A percentile compares a stretch with the other conserved stretches of the same genome.
Conservation (phyloP, 2,329 filamentous ascomycete genomes). For the Fusarium chlamydosporum region DNA sequence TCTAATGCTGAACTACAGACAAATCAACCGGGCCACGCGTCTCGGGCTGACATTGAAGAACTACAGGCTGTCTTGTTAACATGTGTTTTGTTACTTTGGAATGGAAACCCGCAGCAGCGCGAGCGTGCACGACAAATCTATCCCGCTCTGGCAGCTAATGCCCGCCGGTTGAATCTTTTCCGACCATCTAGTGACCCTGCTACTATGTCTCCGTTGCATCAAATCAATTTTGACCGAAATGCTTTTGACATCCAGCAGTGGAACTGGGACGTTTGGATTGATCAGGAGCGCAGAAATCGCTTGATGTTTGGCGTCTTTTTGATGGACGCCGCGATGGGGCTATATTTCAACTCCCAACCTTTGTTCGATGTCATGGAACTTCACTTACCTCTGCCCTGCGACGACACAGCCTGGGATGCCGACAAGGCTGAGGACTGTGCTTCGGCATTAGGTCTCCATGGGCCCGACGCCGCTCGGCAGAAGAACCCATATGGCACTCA, state of each 20-base stretch:
- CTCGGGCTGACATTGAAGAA: constrained; percentile 70
- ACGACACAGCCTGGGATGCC: constrained; percentile 82
- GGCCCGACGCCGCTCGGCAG: constrained; percentile 66
- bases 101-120: constrained; percentile 76
- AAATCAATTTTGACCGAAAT: constrained; percentile 63
- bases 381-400: constrained; percentile 76
- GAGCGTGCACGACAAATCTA: constrained; percentile 73
- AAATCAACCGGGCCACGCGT: constrained; percentile 47
- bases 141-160: constrained; percentile 68
- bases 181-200: constrained; percentile 65
- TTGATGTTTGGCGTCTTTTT: constrained; percentile 76
- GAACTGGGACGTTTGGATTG: constrained; percentile 76
- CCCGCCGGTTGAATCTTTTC: constrained; percentile 70
- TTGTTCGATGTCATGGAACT: constrained; percentile 76
- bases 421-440: constrained; percentile 71
- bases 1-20: constrained; percentile 48
- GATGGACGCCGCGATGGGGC: constrained; percentile 73
- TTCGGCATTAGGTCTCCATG: constrained; percentile 74
- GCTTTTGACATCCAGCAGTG: constrained; percentile 67
- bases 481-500: constrained; percentile 74
- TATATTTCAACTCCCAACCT: constrained; percentile 79
- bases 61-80: constrained; percentile 76
- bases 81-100: constrained; percentile 75
- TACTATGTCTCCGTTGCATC: constrained; percentile 72
- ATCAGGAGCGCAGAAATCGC: constrained; percentile 77